Percentiles rank a stretch among this genome's conserved stretches.
phyloP scores from a whole-genome alignment of 306 rosid species.

The Gillenia trifoliata region DNA sequence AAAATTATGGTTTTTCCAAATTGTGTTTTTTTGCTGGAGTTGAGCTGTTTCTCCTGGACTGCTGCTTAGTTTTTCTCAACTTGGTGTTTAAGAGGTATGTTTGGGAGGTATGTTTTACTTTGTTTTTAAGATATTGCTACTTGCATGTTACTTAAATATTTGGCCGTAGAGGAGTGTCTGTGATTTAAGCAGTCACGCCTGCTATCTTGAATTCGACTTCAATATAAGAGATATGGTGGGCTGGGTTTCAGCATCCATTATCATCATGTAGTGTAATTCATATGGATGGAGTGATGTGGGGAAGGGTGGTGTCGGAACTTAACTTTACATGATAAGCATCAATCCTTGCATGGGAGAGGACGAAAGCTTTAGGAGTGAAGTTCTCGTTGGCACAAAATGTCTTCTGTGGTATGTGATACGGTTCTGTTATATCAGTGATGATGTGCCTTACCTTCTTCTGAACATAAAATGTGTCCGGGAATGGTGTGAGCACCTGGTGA shows the following conservation, averaged over 20 bases:
- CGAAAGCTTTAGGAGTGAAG: neutral
- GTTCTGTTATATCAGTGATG: neutral
- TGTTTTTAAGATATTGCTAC: slow-evolving; percentile 1
- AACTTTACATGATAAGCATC: neutral
- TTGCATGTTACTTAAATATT: slow-evolving; percentile 16
- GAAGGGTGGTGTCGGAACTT: neutral
- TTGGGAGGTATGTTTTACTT: slow-evolving; percentile 39
- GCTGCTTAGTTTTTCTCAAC: slow-evolving; percentile 48
- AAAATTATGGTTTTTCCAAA: slow-evolving; percentile 22
- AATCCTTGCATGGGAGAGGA: neutral
- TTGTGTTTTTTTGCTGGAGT: slow-evolving; percentile 14
- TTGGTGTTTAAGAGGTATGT: slow-evolving; percentile 44
- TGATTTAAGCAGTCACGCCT: slow-evolving; percentile 13
- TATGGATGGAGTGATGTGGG: neutral
- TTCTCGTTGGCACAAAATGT: neutral
- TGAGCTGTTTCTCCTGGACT: slow-evolving; percentile 33
- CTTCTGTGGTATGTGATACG: neutral
- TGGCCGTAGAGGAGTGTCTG: slow-evolving; percentile 9
- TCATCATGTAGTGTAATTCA: slow-evolving; percentile 1
- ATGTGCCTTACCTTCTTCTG: neutral
- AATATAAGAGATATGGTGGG: neutral
- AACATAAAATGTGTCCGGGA: neutral
- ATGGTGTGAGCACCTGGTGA: neutral
- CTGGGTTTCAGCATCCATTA: neutral
- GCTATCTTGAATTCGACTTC: neutral